Evolutionary conservation across 139 green algal genomes (phyloP).

Genomic region (Zygnema circumcarinatum): DNA sequence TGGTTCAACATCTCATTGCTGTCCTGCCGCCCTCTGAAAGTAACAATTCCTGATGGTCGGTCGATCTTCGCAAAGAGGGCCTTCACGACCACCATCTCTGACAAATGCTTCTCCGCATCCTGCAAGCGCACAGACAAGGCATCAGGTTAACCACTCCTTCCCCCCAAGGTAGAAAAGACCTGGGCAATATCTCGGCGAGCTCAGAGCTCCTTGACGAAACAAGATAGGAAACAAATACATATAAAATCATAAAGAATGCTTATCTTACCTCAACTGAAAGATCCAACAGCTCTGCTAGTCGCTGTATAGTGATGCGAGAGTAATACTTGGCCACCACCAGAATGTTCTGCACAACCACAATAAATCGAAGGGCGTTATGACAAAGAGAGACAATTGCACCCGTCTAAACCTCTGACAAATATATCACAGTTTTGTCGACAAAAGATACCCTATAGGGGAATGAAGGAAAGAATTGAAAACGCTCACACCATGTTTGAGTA

Average conservation of each 20-base stretch:
- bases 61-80: constrained; percentile 89
- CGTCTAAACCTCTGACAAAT: neutral
- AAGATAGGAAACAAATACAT: too few relatives aligned
- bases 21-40: constrained; percentile 68
- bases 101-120: constrained; percentile 90
- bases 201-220: neutral
- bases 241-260: too few relatives aligned
- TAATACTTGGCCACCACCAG: constrained; percentile 90
- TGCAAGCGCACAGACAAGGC: constrained; percentile 64
- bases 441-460: neutral
- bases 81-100: constrained; percentile 85
- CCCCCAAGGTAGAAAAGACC: neutral
- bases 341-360: constrained; percentile 82
- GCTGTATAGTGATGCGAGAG: constrained; percentile 72
- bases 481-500: too few relatives aligned
- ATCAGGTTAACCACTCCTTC: neutral
- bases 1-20: constrained; percentile 78
- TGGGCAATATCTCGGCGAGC: neutral
- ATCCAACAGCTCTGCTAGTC: constrained; percentile 87
- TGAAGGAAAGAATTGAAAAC: neutral
- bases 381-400: neutral
- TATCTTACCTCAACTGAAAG: constrained; percentile 35
- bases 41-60: constrained; percentile 85
- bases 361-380: constrained; percentile 66
- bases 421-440: neutral